Conservation (phyloP, 75 land plant genomes). For the Pinus albicaulis region DNA sequence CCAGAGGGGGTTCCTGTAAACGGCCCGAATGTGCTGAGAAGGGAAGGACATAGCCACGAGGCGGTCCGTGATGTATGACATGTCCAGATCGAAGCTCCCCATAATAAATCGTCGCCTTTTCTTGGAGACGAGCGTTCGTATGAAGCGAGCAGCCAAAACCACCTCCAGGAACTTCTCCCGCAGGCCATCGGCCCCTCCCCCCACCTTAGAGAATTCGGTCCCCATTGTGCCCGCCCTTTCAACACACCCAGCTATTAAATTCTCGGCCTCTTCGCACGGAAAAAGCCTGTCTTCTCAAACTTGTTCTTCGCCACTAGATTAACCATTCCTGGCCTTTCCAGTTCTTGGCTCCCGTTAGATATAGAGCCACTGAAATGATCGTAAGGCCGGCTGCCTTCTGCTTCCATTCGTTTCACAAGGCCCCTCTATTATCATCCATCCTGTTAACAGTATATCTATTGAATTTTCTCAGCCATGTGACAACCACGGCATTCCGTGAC, state of each 20-base stretch:
- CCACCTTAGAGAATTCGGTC: not conserved
- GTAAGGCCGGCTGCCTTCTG: not conserved
- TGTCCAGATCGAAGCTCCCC: conserved; percentile 68
- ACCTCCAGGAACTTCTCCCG: conserved; percentile 18
- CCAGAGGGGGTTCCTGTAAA: conserved; percentile 74
- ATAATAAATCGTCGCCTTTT: conserved; percentile 55
- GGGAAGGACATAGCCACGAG: conserved; percentile 79
- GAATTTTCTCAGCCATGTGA: too few species aligned
- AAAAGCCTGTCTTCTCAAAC: not conserved
- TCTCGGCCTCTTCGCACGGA: not conserved
- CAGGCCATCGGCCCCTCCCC: conserved; percentile 10
- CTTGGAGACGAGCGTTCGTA: conserved; percentile 67
- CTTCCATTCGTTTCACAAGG: not conserved
- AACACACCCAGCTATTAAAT: not conserved
- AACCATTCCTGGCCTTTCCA: not conserved
- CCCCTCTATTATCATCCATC: too few species aligned
- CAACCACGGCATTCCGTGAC: too few species aligned
- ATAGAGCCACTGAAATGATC: conserved; percentile 3
- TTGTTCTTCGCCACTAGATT: too few species aligned
- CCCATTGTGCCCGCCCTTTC: conserved; percentile 3
- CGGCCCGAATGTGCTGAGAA: conserved; percentile 54
- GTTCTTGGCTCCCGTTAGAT: not conserved
- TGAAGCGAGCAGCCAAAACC: conserved; percentile 14
- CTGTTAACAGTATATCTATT: too few species aligned
- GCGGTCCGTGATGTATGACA: conserved; percentile 68